phyloP scores from a whole-genome alignment of 1,284 basidiomycete genomes.

The Ganoderma resinaceum region DNA sequence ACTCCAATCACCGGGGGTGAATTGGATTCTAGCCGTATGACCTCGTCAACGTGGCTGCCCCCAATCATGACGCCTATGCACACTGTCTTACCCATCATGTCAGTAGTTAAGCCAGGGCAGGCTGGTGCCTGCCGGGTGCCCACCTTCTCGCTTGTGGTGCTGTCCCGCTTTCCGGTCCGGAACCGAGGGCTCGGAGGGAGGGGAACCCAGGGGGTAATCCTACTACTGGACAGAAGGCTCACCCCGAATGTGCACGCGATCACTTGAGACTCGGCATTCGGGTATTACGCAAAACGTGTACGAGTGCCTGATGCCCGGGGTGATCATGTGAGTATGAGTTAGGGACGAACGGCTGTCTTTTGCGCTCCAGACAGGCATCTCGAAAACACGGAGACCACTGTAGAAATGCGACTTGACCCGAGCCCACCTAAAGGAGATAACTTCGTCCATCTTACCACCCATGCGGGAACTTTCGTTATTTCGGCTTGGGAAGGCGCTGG shows the following conservation, averaged over 20 bases:
- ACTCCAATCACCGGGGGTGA: neutral
- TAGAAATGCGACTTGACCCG: neutral
- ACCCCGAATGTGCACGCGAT: neutral
- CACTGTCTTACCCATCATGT: neutral
- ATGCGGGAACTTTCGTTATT: neutral
- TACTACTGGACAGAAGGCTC: too few relatives aligned
- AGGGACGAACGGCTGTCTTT: neutral
- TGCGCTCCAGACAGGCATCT: neutral
- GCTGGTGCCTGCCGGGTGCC: neutral
- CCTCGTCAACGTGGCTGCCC: constrained; percentile 14
- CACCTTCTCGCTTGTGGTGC: neutral
- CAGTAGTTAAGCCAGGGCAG: neutral
- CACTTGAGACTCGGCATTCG: neutral
- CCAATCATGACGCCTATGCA: neutral
- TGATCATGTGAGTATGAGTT: neutral
- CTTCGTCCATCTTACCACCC: neutral
- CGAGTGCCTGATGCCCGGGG: neutral
- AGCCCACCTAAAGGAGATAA: neutral
- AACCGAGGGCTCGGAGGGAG: too few relatives aligned
- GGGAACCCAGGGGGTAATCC: too few relatives aligned
- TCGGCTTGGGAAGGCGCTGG: neutral
- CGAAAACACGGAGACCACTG: neutral
- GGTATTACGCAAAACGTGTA: neutral
- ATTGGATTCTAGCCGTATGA: neutral
- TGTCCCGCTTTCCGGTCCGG: neutral